Base-by-base conservation (phyloP, 352 stramenopile genomes). In the Hyaloperonospora brassicae region DNA sequence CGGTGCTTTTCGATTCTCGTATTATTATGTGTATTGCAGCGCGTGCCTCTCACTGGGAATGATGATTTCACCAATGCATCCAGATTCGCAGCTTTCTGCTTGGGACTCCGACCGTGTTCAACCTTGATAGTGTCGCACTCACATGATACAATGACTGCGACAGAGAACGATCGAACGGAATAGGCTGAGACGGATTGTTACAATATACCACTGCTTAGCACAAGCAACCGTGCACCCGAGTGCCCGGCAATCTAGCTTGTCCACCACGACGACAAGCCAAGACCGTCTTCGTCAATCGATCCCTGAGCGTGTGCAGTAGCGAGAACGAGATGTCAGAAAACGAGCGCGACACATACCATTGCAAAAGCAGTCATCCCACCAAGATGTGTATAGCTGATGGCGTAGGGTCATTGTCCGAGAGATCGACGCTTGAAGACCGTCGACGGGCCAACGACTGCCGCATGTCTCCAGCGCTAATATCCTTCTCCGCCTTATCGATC, bases 191-290 rank as follows among this genome's bases (percentile, higher is more conserved):
- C 59, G 67, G 64, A n/a, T 42, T 42, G 2, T 5, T 21, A 36
- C 49, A 36, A 61, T 13, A 39, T 31, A 42, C 46, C 34, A 27
- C 50, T 55, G 58, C 52, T 65, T 65, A 57, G 22, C 27, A 38
- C 27, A 25, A 27, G 38, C 1, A 9, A 34, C 8, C 27, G 21
- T 30, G 1, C 46, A 21, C 14, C 22, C 43, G 17, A 49, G 38
- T 3, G 13, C 13, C 11, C 4, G 8, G 31, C 43, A 59, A 52
- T 38, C 61, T 61, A 72, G 59, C 56, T 72, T 41, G 64, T 71
- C 83, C 83, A 93, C 83, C 83, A 93, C 59, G 83, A 93, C 14
- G 83, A 87, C 21, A 93, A 65, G 1, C 83, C 83, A 21, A 93
- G 58, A 12, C 83, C 83, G 50, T 93, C 83, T 66, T 93, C 83